Evolutionary conservation across 306 rosid species (phyloP).

Genomic region (Corylus avellana): DNA sequence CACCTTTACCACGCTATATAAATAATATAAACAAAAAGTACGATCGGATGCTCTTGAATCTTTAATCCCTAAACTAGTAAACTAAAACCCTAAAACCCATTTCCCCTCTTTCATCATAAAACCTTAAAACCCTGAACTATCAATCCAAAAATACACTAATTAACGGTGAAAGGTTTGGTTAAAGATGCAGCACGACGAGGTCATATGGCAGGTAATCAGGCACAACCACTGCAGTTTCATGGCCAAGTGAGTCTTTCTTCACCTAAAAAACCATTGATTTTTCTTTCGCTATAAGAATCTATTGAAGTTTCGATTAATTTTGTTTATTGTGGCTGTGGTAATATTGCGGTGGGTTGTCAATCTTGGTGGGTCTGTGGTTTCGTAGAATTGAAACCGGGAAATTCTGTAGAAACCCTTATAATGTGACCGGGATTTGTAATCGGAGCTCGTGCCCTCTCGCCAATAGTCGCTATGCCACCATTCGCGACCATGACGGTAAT

Average conservation of each 20-base stretch:
- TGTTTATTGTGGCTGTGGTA: neutral
- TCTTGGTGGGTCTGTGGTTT: slow-evolving; percentile 4
- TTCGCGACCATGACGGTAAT: slow-evolving; percentile 82
- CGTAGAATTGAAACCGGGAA: slow-evolving; percentile 67
- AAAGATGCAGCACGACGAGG: slow-evolving; percentile 52
- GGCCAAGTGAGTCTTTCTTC: slow-evolving; percentile 38
- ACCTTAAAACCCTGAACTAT: neutral
- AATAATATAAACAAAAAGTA: too few species aligned
- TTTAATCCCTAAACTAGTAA: neutral
- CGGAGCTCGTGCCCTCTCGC: slow-evolving; percentile 94
- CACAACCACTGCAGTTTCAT: slow-evolving; percentile 59
- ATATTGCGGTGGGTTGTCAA: neutral
- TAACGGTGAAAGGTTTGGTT: neutral
- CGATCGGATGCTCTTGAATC: too few species aligned
- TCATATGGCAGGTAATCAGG: slow-evolving; percentile 48
- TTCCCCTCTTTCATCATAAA: neutral
- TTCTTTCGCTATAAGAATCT: neutral
- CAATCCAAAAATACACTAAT: neutral
- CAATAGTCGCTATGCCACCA: slow-evolving; percentile 94
- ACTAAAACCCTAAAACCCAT: neutral
- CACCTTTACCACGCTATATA: too few species aligned
- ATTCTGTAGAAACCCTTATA: slow-evolving; percentile 87
- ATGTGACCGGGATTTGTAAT: slow-evolving; percentile 84
- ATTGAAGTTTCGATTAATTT: neutral
- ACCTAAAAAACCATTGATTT: neutral